Evolutionary conservation across 2,329 filamentous ascomycete genomes (phyloP).

Genomic region (Parascedosporium putredinis): DNA sequence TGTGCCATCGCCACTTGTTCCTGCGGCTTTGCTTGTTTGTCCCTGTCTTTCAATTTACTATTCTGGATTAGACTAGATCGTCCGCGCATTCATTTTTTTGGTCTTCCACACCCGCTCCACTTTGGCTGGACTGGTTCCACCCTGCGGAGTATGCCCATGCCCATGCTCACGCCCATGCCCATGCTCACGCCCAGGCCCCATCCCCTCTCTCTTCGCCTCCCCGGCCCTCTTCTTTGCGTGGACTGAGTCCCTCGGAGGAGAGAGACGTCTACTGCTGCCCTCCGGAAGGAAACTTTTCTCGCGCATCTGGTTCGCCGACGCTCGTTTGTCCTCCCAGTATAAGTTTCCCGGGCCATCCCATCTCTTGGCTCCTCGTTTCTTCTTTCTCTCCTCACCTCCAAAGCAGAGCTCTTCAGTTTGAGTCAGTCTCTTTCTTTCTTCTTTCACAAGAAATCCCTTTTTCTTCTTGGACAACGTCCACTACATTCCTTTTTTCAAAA

Average conservation of each 20-base stretch:
- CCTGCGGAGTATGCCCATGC: not conserved
- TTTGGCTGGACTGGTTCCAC: constrained; percentile 1
- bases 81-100: constrained; percentile 2
- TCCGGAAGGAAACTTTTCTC: not conserved
- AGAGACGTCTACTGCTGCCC: too few relatives aligned
- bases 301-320: constrained; percentile 7
- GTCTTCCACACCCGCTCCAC: not conserved
- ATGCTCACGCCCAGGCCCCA: constrained; percentile 9
- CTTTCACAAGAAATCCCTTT: constrained; percentile 2
- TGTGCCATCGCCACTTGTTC: constrained; percentile 7
- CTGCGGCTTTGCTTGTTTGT: constrained; percentile 21
- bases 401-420: constrained; percentile 4
- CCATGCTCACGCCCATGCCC: not conserved
- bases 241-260: not conserved
- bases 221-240: not conserved
- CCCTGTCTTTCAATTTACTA: constrained; percentile 14
- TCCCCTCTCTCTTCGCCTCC: not conserved
- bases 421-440: constrained; percentile 9
- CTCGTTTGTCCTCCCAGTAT: constrained; percentile 9
- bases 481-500: constrained; percentile 15
- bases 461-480: constrained; percentile 6
- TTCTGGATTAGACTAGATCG: constrained; percentile 12
- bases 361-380: not conserved
- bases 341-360: constrained; percentile 8
- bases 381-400: constrained; percentile 7